Percentiles rank a stretch among this genome's conserved stretches.
Evolutionary conservation across 1,139 yeast species (phyloP).

Genomic region (Geotrichum cucujoidarum): DNA sequence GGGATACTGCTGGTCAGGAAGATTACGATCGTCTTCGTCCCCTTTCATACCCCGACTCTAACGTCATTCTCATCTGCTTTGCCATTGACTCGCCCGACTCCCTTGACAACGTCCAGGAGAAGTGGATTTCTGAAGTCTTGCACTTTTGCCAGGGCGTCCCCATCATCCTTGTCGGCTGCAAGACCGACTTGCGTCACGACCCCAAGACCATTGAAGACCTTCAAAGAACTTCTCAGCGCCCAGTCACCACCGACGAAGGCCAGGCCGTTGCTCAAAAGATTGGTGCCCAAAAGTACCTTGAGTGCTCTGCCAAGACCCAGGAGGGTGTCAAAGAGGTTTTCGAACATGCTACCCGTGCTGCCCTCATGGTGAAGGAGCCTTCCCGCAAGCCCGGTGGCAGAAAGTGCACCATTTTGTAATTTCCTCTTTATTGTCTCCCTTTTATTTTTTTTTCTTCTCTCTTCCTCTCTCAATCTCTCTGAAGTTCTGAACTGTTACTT

Average conservation of each 20-base stretch:
- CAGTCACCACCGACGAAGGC: constrained; percentile 81
- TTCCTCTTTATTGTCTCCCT: constrained; percentile 31
- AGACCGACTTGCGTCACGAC: constrained; percentile 76
- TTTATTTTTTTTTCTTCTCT: constrained; percentile 3
- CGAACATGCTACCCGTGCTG: constrained; percentile 87
- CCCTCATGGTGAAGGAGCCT: constrained; percentile 57
- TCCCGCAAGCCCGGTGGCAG: constrained; percentile 37
- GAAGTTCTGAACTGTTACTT: background rate
- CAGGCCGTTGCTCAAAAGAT: constrained; percentile 75
- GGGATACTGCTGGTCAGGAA: constrained; percentile 98
- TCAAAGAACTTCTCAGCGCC: constrained; percentile 77
- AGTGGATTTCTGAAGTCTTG: constrained; percentile 97
- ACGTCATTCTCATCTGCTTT: constrained; percentile 91
- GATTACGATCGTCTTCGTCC: constrained; percentile 98
- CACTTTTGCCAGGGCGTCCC: constrained; percentile 99
- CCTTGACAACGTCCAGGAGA: constrained; percentile 96
- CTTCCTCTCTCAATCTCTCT: constrained; percentile 10
- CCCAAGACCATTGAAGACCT: constrained; percentile 75
- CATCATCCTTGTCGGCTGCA: constrained; percentile 84
- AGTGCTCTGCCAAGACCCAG: constrained; percentile 81
- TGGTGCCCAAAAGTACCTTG: constrained; percentile 76
- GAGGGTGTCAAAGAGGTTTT: constrained; percentile 74
- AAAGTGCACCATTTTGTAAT: constrained; percentile 54
- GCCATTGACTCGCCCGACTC: constrained; percentile 85
- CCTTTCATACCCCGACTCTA: constrained; percentile 92